These are phyloP conservation scores for Immersiporthe knoxdaviesiana DNA, from an alignment of 2,329 filamentous ascomycete genomes.

Conservation along the genomic window DNA sequence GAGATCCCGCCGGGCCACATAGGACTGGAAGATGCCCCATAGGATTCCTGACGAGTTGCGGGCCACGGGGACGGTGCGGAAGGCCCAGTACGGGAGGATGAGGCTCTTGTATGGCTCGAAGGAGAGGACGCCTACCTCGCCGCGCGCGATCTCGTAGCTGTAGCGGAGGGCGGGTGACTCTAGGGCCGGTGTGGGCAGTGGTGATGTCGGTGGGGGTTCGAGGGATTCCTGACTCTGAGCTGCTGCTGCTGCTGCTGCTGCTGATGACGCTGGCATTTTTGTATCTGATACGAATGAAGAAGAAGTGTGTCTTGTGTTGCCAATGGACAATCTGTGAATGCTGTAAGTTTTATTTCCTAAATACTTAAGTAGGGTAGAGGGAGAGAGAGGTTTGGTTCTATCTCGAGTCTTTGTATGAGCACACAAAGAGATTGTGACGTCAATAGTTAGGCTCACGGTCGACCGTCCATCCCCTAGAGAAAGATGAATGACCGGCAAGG, in stretches of 20 bases:
- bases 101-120: slow-evolving; percentile 66
- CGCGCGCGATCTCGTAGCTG: slow-evolving; percentile 59
- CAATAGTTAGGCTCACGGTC: background rate
- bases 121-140: slow-evolving; percentile 63
- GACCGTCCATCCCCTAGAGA: too few relatives aligned
- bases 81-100: slow-evolving; percentile 63
- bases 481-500: background rate
- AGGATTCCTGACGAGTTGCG: slow-evolving; percentile 52
- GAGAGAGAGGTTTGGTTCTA: too few relatives aligned
- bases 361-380: too few relatives aligned
- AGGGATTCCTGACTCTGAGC: too few relatives aligned
- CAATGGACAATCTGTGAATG: too few relatives aligned
- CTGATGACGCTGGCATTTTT: background rate
- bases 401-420: too few relatives aligned
- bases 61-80: slow-evolving; percentile 57
- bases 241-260: background rate
- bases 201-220: slow-evolving; percentile 14
- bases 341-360: too few relatives aligned
- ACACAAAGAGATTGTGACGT: slow-evolving; percentile 10
- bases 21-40: slow-evolving; percentile 54
- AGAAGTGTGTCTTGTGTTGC: background rate
- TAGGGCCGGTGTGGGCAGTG: slow-evolving; percentile 21
- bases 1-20: slow-evolving; percentile 56
- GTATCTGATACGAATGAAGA: background rate
- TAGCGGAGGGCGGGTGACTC: slow-evolving; percentile 18